Percentiles rank a stretch among this genome's conserved stretches.
Conservation (phyloP, 2,329 filamentous ascomycete genomes). For the Phyllosticta citrichinensis region DNA sequence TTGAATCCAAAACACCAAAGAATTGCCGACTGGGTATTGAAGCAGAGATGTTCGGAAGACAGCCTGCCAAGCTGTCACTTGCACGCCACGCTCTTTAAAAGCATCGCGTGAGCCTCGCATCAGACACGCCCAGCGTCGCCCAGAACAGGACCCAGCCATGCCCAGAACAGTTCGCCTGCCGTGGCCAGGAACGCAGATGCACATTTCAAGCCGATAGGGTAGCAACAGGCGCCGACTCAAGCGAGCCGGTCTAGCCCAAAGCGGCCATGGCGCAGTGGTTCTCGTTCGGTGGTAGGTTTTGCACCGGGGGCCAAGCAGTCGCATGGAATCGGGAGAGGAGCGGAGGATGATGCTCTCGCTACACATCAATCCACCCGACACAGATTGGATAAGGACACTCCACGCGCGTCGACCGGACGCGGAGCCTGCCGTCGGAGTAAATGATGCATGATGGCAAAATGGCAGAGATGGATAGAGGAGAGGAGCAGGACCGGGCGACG, state of each 20-base stretch:
- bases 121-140: neutral
- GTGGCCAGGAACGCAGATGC: neutral
- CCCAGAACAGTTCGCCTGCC: neutral
- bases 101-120: no score
- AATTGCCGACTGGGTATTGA: neutral
- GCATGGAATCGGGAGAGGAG: neutral
- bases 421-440: neutral
- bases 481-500: neutral
- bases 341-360: neutral
- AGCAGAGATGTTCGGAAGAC: neutral
- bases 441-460: neutral
- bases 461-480: neutral
- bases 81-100: neutral
- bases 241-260: neutral
- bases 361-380: neutral
- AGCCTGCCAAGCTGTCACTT: neutral
- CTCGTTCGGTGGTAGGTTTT: neutral
- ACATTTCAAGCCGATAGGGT: neutral
- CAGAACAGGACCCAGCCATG: neutral
- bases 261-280: neutral
- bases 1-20: neutral
- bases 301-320: neutral
- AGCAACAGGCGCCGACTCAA: neutral
- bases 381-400: neutral
- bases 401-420: neutral